Percentiles rank a stretch among this genome's conserved stretches.
phyloP scores from a whole-genome alignment of 768 basidiomycete genomes.

The Leccinum arenicola region DNA sequence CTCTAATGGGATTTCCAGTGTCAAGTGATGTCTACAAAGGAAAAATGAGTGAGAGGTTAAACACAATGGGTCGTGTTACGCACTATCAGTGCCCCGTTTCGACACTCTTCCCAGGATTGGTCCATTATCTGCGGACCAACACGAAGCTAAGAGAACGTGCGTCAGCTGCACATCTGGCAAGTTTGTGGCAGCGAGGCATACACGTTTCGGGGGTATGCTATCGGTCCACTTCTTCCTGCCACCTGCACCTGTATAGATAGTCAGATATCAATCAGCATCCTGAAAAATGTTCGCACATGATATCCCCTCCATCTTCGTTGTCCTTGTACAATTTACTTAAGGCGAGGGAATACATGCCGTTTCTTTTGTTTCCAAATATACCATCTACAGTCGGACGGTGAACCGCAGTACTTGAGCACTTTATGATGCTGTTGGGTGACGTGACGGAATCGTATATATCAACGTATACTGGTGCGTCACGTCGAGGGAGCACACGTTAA shows the following conservation, averaged over 20 bases:
- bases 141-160: too few species aligned
- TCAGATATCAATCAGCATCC: neutral
- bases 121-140: too few species aligned
- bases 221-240: slow-evolving; percentile 16
- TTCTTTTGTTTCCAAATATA: slow-evolving; percentile 16
- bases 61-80: neutral
- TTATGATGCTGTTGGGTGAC: neutral
- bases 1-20: too few species aligned
- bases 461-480: neutral
- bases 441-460: neutral
- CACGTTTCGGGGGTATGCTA: slow-evolving; percentile 17
- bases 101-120: too few species aligned
- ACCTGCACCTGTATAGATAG: slow-evolving; percentile 28
- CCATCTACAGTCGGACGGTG: slow-evolving; percentile 17
- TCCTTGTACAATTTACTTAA: slow-evolving; percentile 24
- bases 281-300: slow-evolving; percentile 18
- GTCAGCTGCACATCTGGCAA: too few species aligned
- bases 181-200: slow-evolving; percentile 7
- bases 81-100: slow-evolving; percentile 22
- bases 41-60: neutral
- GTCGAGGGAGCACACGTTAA: too few species aligned
- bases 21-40: slow-evolving; percentile 9
- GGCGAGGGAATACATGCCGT: slow-evolving; percentile 19
- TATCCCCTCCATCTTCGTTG: slow-evolving; percentile 24
- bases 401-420: slow-evolving; percentile 16